Evolutionary conservation across 2,329 filamentous ascomycete genomes (phyloP).

Genomic region (Neoarthrinium moseri): DNA sequence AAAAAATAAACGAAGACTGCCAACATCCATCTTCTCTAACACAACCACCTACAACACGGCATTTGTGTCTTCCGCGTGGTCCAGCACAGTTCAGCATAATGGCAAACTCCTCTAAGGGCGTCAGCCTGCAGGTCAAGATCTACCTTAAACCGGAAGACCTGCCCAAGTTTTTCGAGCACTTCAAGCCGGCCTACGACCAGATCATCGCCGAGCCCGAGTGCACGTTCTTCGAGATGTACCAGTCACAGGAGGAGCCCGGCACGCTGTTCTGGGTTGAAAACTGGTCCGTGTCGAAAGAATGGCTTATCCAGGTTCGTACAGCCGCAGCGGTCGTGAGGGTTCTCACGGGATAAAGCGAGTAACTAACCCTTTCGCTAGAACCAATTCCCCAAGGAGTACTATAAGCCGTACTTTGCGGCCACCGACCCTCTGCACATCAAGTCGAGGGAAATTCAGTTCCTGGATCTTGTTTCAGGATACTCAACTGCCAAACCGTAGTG

Average conservation of each 20-base stretch:
- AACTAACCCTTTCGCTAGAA: slow-evolving; percentile 15
- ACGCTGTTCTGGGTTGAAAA: slow-evolving; percentile 38
- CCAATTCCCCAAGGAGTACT: slow-evolving; percentile 39
- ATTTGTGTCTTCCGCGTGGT: no score
- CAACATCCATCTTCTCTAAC: no score
- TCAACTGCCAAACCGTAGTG: no score
- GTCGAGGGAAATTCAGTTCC: slow-evolving; percentile 30
- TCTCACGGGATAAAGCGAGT: not conserved
- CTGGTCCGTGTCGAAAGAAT: slow-evolving; percentile 33
- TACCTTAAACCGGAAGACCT: slow-evolving; percentile 23
- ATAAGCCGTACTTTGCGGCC: slow-evolving; percentile 35
- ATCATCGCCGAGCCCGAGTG: slow-evolving; percentile 40
- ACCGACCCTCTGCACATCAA: slow-evolving; percentile 40
- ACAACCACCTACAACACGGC: no score
- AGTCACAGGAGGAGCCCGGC: slow-evolving; percentile 32
- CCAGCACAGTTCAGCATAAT: no score
- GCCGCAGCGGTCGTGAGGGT: no score
- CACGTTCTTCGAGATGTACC: slow-evolving; percentile 42
- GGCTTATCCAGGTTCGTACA: slow-evolving; percentile 23
- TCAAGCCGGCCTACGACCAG: slow-evolving; percentile 37
- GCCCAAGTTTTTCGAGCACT: slow-evolving; percentile 23
- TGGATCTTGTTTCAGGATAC: not conserved
- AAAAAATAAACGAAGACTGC: no score
- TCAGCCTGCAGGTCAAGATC: slow-evolving; percentile 26
- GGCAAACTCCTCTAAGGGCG: slow-evolving; percentile 10